These are phyloP conservation scores for Coccomyxa sp. DNA, from an alignment of 139 green algal genomes.

Conservation along the genomic window DNA sequence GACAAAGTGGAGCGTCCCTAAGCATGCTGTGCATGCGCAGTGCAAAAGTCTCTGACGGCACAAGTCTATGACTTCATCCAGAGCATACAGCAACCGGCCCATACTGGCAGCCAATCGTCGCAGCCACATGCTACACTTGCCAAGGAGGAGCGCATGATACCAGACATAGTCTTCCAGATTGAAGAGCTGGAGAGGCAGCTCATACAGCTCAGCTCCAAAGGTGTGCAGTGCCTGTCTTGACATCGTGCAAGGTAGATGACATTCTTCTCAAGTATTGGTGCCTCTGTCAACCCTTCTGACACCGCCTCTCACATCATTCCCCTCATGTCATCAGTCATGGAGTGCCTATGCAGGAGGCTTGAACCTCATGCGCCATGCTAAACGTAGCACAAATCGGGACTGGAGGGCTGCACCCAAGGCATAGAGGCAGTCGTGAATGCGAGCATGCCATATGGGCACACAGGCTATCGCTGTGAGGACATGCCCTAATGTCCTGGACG, in stretches of 20 bases:
- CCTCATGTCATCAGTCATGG: too few relatives aligned
- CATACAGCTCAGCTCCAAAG: neutral
- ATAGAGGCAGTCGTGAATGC: too few relatives aligned
- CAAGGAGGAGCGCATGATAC: neutral
- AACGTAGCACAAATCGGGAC: neutral
- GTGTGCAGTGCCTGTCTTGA: neutral
- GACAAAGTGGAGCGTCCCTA: too few relatives aligned
- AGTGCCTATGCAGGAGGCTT: neutral
- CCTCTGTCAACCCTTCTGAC: too few relatives aligned
- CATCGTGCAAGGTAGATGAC: neutral
- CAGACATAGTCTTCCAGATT: neutral
- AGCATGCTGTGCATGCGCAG: too few relatives aligned
- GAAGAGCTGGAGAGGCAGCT: neutral
- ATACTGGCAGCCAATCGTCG: neutral
- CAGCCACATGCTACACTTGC: neutral
- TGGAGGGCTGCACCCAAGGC: neutral
- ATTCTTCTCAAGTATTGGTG: neutral
- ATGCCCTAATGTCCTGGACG: too few relatives aligned
- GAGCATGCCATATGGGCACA: too few relatives aligned
- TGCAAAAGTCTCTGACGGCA: neutral
- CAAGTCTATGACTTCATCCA: neutral
- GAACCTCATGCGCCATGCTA: neutral
- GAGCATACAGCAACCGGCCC: neutral
- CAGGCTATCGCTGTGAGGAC: too few relatives aligned
- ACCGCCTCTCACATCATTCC: too few relatives aligned